Evolutionary conservation across 139 green algal genomes (phyloP), one percentile per base, ranked within the genome.

Genomic region (Zygnema cylindricum): DNA sequence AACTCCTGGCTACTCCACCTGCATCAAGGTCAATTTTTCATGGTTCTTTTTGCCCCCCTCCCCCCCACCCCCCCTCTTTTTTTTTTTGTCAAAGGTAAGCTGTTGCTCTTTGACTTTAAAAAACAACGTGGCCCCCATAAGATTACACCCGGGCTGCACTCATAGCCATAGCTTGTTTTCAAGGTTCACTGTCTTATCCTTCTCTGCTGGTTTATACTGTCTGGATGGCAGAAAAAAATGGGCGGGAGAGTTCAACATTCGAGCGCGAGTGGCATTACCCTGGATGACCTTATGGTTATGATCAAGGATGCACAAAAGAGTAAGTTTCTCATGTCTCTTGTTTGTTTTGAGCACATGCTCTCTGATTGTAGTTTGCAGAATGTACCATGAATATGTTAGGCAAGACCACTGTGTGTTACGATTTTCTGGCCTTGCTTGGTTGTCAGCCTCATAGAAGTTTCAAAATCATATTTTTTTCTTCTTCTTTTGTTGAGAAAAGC

Each of bases 261-360:
- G 16, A 63, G 49, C 49, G 16, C 49, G 7, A 63, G 16, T 63
- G 49, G 7, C 7, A 63, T 63, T 25, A 63, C 49, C 7, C 78
- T 89, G 76, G 85, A 69, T 35, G 81, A 90, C n/a, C 33, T 91
- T 3, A 91, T 91, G 25, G 23, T 35, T 36, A 91, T 91, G 86
- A 91, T 91, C 25, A 87, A 88, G 42, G 86, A 91, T 89, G 86
- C 86, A 54, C 77, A 91, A 69, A 86, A 90, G 32, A 91, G 86
- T 91, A 69, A 79, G 82, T 39, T 78, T 21, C 33, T 30, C 35
- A 38, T 11, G 32, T 35, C 39, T 55, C 39, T 25, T 11, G 1
- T 25, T 3, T 7, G 42, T 2, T 7, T 35, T 36, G 25, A 22
- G 43, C 21, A 32, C 1, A n/a, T 54, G 42, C 39, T 33, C 25